Evolutionary conservation across 1,284 basidiomycete species (phyloP).

Genomic region (Prillingera fragicola): DNA sequence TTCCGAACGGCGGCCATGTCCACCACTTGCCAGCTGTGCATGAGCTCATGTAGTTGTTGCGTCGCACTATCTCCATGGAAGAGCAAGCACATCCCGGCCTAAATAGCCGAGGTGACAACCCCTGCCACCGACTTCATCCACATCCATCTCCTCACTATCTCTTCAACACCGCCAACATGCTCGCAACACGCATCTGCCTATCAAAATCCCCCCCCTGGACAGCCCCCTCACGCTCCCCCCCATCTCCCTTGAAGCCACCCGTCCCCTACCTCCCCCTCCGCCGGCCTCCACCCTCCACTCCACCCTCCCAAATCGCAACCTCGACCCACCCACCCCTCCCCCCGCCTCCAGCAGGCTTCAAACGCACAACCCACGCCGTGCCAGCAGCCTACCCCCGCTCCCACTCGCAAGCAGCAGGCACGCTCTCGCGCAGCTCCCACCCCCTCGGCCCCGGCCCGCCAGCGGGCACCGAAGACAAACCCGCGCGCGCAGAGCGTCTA

Average conservation of each 20-base stretch:
- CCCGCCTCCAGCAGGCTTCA: constrained; percentile 45
- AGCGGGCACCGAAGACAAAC: constrained; percentile 13
- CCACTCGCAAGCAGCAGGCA: constrained; percentile 27
- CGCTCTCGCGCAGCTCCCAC: constrained; percentile 17
- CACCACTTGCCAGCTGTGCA: no score
- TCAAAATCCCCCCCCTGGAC: no score
- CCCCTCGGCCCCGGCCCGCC: constrained; percentile 13
- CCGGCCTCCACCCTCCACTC: constrained; percentile 6
- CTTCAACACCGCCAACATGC: no score
- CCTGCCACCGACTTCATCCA: no score
- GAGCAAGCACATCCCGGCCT: no score
- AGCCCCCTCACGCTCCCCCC: no score
- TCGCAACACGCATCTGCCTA: no score
- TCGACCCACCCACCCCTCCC: constrained; percentile 17
- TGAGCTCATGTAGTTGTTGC: no score
- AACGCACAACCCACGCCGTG: constrained; percentile 62
- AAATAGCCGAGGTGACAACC: no score
- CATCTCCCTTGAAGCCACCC: background rate
- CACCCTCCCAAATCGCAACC: constrained; percentile 11
- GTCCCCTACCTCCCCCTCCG: background rate
- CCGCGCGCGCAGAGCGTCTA: constrained; percentile 34
- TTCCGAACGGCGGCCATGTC: no score
- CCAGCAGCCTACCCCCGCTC: constrained; percentile 62
- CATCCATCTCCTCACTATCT: no score
- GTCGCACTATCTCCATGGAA: no score